phyloP scores from a whole-genome alignment of 2,329 filamentous ascomycete genomes.

The Mycocentrospora acerina region DNA sequence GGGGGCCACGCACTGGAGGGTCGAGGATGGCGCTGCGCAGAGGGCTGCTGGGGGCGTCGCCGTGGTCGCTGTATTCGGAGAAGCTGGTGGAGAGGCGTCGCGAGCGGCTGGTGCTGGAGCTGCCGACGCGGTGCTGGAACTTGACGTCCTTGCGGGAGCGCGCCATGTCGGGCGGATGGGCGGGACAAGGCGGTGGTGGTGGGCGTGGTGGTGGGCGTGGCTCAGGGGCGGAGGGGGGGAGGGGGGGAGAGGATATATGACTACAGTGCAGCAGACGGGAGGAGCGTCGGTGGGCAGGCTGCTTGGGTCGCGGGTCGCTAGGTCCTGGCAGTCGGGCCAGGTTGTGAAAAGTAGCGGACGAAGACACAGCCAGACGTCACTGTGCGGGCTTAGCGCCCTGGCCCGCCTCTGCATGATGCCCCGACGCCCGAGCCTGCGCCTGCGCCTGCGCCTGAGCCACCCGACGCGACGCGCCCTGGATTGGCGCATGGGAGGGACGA shows the following conservation, averaged over 20 bases:
- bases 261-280: no score
- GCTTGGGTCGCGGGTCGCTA: no score
- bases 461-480: neutral
- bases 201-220: no score
- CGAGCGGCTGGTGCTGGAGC: slow-evolving; percentile 50
- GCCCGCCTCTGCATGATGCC: no score
- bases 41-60: slow-evolving; percentile 55
- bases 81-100: slow-evolving; percentile 68
- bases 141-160: slow-evolving; percentile 60
- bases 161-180: slow-evolving; percentile 28
- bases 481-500: no score
- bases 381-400: neutral
- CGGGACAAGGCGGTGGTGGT: neutral
- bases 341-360: slow-evolving; percentile 5
- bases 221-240: no score
- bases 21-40: slow-evolving; percentile 45
- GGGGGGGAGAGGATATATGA: no score
- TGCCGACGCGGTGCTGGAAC: slow-evolving; percentile 55
- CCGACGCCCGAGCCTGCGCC: no score
- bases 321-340: neutral
- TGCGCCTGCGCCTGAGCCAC: no score
- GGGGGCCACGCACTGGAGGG: slow-evolving; percentile 8
- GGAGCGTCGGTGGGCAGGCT: no score
- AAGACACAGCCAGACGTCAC: slow-evolving; percentile 6
- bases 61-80: slow-evolving; percentile 67